phyloP scores from a whole-genome alignment of 2,329 filamentous ascomycete species.

The Apiospora koreana region DNA sequence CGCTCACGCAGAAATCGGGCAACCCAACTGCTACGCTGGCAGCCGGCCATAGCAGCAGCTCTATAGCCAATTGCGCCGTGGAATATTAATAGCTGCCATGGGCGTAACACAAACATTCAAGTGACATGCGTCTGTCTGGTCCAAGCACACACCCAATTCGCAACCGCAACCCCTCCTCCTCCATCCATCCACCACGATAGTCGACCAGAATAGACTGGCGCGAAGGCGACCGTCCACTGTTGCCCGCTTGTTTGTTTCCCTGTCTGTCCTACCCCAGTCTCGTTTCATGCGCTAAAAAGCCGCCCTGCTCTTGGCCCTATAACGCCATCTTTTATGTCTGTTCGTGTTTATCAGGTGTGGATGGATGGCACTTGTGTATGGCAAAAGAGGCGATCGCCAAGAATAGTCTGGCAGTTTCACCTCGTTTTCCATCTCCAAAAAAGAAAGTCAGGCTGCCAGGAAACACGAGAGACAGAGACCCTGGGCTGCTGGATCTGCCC shows the following conservation, averaged over 20 bases:
- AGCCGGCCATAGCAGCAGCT: not conserved
- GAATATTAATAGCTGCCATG: not conserved
- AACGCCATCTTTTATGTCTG: not conserved
- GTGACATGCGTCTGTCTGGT: not conserved
- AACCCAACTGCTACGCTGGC: not conserved
- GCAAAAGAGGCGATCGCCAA: not conserved
- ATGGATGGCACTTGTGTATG: not conserved
- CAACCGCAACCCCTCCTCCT: not conserved
- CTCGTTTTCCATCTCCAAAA: not conserved
- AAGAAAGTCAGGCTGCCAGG: not conserved
- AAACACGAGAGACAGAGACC: not conserved
- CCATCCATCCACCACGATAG: not conserved
- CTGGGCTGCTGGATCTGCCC: not conserved
- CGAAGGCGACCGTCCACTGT: not conserved
- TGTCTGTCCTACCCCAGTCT: not conserved
- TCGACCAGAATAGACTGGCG: not conserved
- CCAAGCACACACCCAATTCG: not conserved
- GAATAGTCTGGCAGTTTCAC: not conserved
- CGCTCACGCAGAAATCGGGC: not conserved
- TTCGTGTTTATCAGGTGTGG: not conserved
- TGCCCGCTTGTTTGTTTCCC: conserved; percentile 7
- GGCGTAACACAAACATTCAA: not conserved
- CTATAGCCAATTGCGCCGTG: not conserved
- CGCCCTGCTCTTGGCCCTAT: not conserved
- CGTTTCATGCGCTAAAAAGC: not conserved